Conservation (phyloP, 148 eudicot species). For the Euryodendron excelsum region DNA sequence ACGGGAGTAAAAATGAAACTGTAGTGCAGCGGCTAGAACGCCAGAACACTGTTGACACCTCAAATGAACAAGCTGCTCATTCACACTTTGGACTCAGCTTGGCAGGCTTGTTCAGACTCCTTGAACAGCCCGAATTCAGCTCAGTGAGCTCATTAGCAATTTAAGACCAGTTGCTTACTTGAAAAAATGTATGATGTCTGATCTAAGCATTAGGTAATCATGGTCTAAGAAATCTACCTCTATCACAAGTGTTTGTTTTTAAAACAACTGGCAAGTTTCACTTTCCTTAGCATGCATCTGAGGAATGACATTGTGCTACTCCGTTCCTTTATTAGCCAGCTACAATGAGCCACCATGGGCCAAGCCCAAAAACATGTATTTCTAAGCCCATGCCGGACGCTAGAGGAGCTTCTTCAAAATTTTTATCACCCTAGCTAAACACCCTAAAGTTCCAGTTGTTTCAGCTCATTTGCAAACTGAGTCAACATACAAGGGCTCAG, state of each 20-base stretch:
- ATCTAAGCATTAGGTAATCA: not conserved
- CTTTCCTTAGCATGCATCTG: not conserved
- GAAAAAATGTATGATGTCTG: not conserved
- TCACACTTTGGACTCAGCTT: no score
- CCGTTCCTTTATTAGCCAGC: not conserved
- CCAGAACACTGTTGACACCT: not conserved
- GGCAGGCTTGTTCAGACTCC: no score
- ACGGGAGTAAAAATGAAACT: not conserved
- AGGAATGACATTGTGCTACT: not conserved
- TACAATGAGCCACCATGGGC: not conserved
- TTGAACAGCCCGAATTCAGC: slow-evolving; percentile 3
- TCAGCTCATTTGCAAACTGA: not conserved
- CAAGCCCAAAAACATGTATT: not conserved
- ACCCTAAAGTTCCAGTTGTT: not conserved
- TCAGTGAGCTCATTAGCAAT: not conserved
- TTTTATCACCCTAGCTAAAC: not conserved
- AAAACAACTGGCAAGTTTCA: not conserved
- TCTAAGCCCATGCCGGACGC: not conserved
- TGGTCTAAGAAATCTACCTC: not conserved
- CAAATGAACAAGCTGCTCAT: not conserved
- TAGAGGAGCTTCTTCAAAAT: not conserved
- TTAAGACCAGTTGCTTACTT: no score
- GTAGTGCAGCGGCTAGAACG: not conserved
- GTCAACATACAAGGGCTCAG: not conserved
- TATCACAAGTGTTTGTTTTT: not conserved